Evolutionary conservation across 148 eudicot species (phyloP), one percentile per base, ranked within the genome.

Genomic region (Simmondsia chinensis): DNA sequence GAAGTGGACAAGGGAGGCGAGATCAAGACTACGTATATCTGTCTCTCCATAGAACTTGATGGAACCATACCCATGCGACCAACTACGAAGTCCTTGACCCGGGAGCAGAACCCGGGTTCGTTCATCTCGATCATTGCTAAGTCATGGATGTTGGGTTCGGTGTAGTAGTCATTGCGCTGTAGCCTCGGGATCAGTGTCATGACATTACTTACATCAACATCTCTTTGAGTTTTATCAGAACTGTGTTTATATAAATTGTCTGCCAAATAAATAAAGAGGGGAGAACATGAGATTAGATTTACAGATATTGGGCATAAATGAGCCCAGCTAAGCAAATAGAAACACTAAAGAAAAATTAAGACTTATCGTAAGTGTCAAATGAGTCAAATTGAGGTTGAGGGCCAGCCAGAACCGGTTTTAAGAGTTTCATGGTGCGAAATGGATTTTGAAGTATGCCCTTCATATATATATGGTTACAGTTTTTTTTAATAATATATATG

Each of bases 31-130:
- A 31, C 72, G 34, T 4, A 80, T 63, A 55, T 77, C 79, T 27
- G 76, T 77, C 59, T 77, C 85, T 9, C 80, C 85, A 24, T 64
- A 28, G 40, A 82, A 82, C 68, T 71, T 78, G 34, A 86, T 67
- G 57, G 56, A 56, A 7, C 96, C 93, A 64, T 58, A 78, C n/a
- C 79, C 83, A 12, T 45, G 56, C 82, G 56, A 7, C 96, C 91
- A 18, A 86, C 64, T 53, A 78, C 75, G 50, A 86, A 82, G 54
- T 71, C 73, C 50, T 82, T 69, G 32, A 86, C 87, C n/a, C 22
- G 75, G 46, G 50, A 25, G 65, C 76, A 73, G 48, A 36, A 78
- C 25, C 87, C 83, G 9, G 87, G 75, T 37, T 71, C 59, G 2
- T 31, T 33, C 48, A 35, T 68, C 61, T 78, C 91, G 31, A 50